Evolutionary conservation across 2,329 filamentous ascomycete genomes (phyloP).

Genomic region (Sphaceloma murrayae): DNA sequence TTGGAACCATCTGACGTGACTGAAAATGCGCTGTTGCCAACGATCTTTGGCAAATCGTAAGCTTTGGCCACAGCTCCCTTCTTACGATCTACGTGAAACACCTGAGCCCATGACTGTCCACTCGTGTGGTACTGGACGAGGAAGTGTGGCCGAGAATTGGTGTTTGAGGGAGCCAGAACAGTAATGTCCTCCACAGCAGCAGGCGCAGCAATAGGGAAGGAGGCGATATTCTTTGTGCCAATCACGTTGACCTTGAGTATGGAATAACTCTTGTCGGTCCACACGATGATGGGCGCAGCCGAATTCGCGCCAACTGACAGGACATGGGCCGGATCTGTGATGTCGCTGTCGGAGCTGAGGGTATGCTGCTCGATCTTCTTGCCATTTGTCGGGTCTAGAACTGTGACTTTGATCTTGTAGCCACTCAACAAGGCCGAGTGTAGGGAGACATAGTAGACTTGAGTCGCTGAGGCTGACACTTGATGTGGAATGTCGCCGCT

Average conservation of each 20-base stretch:
- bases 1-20: constrained; percentile 68
- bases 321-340: constrained; percentile 54
- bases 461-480: constrained; percentile 58
- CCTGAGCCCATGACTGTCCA: constrained; percentile 66
- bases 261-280: constrained; percentile 55
- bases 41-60: constrained; percentile 65
- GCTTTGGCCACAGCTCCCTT: constrained; percentile 61
- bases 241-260: constrained; percentile 64
- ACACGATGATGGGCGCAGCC: constrained; percentile 63
- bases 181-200: constrained; percentile 42
- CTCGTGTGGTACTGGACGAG: constrained; percentile 69
- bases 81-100: constrained; percentile 73
- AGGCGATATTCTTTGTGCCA: constrained; percentile 37
- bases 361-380: constrained; percentile 60
- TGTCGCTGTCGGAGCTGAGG: constrained; percentile 64
- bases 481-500: constrained; percentile 66
- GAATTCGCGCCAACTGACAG: constrained; percentile 69
- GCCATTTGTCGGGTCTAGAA: constrained; percentile 64
- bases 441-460: constrained; percentile 66
- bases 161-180: constrained; percentile 64
- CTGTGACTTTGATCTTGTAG: constrained; percentile 66
- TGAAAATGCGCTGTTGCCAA: constrained; percentile 65
- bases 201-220: constrained; percentile 33
- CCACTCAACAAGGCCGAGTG: constrained; percentile 57
- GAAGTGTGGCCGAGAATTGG: constrained; percentile 70